Evolutionary conservation across 169 alveolate species (phyloP).

Genomic region (Plasmodium gonderi): DNA sequence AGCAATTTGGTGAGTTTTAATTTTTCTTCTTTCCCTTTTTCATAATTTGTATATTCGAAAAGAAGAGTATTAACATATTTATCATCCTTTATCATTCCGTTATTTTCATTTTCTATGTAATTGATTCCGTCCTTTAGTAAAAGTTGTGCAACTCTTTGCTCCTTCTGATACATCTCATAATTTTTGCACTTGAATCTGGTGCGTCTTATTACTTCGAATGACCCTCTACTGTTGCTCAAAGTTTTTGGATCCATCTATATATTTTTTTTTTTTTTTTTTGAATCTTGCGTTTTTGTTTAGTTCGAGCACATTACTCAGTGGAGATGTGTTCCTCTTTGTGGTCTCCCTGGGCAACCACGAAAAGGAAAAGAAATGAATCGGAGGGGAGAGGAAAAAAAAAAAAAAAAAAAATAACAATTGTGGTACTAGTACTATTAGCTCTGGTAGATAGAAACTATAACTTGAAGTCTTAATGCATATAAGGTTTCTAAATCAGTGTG

Average conservation of each 20-base stretch:
- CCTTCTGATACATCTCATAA: neutral
- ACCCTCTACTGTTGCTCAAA: neutral
- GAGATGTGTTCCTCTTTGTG: no score
- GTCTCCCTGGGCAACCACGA: no score
- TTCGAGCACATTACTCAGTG: neutral
- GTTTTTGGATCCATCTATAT: no score
- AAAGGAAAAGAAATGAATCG: no score
- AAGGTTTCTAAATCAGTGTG: no score
- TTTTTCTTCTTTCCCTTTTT: neutral
- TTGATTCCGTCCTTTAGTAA: conserved; percentile 47
- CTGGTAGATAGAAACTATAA: no score
- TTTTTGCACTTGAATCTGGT: neutral
- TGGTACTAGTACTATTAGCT: no score
- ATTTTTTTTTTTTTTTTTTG: neutral
- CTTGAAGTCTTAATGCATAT: neutral
- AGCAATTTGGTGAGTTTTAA: neutral
- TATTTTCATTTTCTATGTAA: conserved; percentile 46
- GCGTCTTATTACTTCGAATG: neutral
- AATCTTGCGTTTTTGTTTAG: neutral
- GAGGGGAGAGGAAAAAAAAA: no score
- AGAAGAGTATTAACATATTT: conserved; percentile 16
- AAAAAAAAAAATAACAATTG: no score
- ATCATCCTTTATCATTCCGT: conserved; percentile 32
- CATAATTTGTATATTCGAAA: neutral
- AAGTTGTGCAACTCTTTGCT: conserved; percentile 15